Conservation (phyloP, 164 flowering plant species). For the Sextonia rubra region DNA sequence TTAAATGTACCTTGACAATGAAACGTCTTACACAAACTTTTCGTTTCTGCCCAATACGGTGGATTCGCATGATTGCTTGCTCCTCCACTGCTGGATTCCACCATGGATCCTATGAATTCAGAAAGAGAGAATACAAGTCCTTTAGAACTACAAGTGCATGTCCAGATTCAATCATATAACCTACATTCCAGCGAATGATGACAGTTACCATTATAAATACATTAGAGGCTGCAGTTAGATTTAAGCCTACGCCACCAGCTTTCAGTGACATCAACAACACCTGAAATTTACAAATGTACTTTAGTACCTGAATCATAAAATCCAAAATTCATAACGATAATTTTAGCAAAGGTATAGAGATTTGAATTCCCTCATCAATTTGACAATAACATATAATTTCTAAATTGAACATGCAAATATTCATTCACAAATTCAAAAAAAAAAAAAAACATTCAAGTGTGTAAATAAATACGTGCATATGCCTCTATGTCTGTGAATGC, state of each 20-base stretch:
- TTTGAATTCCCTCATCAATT: no score
- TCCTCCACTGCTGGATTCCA: slow-evolving; percentile 98
- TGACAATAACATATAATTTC: no score
- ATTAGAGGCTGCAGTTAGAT: slow-evolving; percentile 78
- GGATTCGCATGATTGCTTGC: slow-evolving; percentile 87
- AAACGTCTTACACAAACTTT: slow-evolving; percentile 63
- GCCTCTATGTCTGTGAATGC: no score
- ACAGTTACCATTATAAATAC: slow-evolving; percentile 67
- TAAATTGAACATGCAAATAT: no score
- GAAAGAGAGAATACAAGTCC: background rate
- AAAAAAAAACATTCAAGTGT: no score
- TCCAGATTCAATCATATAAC: background rate
- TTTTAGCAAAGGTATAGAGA: no score
- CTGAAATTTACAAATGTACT: slow-evolving; percentile 25
- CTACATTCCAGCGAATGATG: background rate
- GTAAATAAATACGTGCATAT: no score
- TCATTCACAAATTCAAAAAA: no score
- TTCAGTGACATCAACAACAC: slow-evolving; percentile 72
- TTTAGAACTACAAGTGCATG: background rate
- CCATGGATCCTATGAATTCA: slow-evolving; percentile 70
- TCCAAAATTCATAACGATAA: no score
- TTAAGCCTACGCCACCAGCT: slow-evolving; percentile 85
- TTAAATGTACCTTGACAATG: slow-evolving; percentile 53
- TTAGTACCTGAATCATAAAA: no score
- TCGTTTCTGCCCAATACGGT: slow-evolving; percentile 76